Conservation (phyloP, 1,284 basidiomycete genomes). For the Neotropicomus parvogracilis region DNA sequence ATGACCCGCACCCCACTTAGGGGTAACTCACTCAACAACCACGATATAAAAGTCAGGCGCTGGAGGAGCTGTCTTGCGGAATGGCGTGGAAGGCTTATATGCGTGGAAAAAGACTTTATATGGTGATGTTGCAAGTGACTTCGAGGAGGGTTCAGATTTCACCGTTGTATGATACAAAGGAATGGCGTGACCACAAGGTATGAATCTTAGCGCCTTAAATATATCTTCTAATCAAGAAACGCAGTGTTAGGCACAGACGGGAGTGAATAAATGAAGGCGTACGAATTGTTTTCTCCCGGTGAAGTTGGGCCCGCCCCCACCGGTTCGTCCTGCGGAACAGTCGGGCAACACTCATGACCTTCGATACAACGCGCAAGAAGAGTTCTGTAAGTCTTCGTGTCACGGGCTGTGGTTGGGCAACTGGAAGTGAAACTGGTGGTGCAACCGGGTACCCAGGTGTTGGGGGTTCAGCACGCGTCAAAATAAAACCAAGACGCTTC, state of each 20-base stretch:
- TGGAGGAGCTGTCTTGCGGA: constrained; percentile 75
- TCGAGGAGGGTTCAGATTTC: background rate
- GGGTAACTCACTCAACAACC: constrained; percentile 69
- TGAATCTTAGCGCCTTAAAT: constrained; percentile 72
- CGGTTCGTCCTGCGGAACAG: constrained; percentile 38
- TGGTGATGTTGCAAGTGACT: constrained; percentile 33
- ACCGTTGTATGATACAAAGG: constrained; percentile 34
- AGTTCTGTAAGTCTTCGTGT: constrained; percentile 33
- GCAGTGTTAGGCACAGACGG: background rate
- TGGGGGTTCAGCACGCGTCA: constrained; percentile 71
- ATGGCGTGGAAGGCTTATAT: constrained; percentile 87
- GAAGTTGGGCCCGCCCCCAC: constrained; percentile 55
- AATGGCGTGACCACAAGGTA: constrained; percentile 60
- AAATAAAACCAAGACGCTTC: constrained; percentile 86
- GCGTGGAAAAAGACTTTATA: constrained; percentile 88
- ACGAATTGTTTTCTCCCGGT: constrained; percentile 33
- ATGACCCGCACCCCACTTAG: background rate
- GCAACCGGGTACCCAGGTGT: constrained; percentile 56
- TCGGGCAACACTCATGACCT: constrained; percentile 23
- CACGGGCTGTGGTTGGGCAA: constrained; percentile 21
- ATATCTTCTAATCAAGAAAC: constrained; percentile 49
- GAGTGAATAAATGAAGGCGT: background rate
- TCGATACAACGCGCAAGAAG: constrained; percentile 34
- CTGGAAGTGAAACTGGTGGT: constrained; percentile 26
- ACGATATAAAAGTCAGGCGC: constrained; percentile 86